phyloP scores from a whole-genome alignment of 2,329 filamentous ascomycete genomes.

The Colletotrichum eremochloae region DNA sequence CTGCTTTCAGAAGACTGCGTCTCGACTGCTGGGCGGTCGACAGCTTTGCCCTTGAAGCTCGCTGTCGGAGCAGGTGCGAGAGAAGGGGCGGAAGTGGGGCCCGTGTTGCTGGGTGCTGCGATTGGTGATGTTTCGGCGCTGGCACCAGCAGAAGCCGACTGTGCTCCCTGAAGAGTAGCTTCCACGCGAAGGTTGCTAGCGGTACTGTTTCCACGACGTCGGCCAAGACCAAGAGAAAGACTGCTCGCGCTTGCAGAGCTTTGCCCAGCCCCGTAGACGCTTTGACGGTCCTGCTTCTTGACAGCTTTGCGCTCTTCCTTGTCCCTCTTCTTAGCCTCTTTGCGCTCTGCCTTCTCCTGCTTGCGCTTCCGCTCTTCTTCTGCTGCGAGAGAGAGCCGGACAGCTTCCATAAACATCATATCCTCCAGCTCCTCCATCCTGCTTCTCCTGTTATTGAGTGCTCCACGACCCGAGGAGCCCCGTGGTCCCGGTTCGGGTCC shows the following conservation, averaged over 20 bases:
- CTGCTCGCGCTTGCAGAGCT: conserved; percentile 73
- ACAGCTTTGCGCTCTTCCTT: conserved; percentile 86
- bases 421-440: conserved; percentile 92
- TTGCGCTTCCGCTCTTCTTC: conserved; percentile 94
- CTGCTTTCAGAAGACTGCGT: conserved; percentile 44
- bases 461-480: conserved; percentile 48
- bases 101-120: conserved; percentile 51
- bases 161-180: conserved; percentile 62
- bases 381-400: conserved; percentile 87
- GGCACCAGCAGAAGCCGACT: conserved; percentile 28
- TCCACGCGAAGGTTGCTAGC: conserved; percentile 72
- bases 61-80: conserved; percentile 51
- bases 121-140: conserved; percentile 45
- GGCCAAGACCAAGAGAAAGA: conserved; percentile 71
- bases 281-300: conserved; percentile 68
- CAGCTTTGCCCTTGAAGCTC: conserved; percentile 75
- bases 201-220: conserved; percentile 70
- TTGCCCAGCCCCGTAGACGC: conserved; percentile 56
- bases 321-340: conserved; percentile 86
- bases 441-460: conserved; percentile 52
- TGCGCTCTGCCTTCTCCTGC: conserved; percentile 83
- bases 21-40: conserved; percentile 65
- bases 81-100: conserved; percentile 3
- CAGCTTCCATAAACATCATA: conserved; percentile 99
- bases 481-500: conserved; percentile 53